These are phyloP conservation scores for Metschnikowia vanudenii DNA, from an alignment of 805 yeast genomes.

Conservation along the genomic window DNA sequence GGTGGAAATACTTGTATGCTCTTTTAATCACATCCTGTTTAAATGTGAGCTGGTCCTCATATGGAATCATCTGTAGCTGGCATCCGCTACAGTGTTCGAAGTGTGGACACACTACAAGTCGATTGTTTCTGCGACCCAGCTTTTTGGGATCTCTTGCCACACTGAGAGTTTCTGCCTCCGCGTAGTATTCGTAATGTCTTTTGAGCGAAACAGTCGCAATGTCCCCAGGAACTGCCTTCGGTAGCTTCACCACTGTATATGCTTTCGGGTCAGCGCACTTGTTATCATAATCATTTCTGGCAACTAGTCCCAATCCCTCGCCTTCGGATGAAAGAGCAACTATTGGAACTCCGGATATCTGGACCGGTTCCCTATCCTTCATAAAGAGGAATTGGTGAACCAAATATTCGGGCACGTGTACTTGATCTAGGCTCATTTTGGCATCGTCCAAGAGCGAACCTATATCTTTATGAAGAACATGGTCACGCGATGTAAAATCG, in stretches of 20 bases:
- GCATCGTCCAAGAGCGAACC: conserved; percentile 19
- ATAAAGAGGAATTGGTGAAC: conserved; percentile 27
- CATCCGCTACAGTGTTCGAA: conserved; percentile 43
- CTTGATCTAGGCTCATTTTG: conserved; percentile 15
- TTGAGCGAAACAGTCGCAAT: conserved; percentile 27
- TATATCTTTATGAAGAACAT: conserved; percentile 27
- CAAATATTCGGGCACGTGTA: conserved; percentile 22
- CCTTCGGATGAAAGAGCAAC: conserved; percentile 34
- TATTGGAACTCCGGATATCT: conserved; percentile 22
- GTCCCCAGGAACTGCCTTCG: conserved; percentile 42
- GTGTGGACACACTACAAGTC: conserved; percentile 31
- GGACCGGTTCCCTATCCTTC: conserved; percentile 14
- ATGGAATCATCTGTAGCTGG: conserved; percentile 41
- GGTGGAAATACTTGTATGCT: conserved; percentile 38
- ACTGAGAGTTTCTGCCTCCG: conserved; percentile 30
- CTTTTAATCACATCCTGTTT: conserved; percentile 30
- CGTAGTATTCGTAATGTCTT: conserved; percentile 30
- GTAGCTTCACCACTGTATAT: conserved; percentile 30
- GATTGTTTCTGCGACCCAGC: conserved; percentile 24
- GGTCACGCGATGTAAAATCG: conserved; percentile 29
- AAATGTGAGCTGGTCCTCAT: conserved; percentile 36
- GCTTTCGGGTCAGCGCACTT: conserved; percentile 7
- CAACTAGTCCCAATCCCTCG: conserved; percentile 36
- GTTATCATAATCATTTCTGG: conserved; percentile 19
- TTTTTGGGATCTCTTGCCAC: conserved; percentile 15